Percentiles rank a stretch among this genome's conserved stretches.
phyloP scores from a whole-genome alignment of 2,329 filamentous ascomycete genomes.

The Hypoxylon sp. region DNA sequence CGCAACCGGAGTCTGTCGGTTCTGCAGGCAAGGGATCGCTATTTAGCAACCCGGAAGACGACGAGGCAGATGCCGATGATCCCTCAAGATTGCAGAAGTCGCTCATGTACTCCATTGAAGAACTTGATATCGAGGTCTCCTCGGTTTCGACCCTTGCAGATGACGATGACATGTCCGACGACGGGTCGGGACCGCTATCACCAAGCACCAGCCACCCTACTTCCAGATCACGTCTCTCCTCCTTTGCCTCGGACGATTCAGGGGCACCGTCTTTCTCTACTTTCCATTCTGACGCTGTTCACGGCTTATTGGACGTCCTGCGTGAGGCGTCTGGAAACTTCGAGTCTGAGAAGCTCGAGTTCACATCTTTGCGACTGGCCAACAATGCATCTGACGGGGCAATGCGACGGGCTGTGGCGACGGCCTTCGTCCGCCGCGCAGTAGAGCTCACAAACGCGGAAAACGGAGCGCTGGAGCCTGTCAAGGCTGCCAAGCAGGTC shows the following conservation, averaged over 20 bases:
- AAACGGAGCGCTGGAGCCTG: conserved; percentile 61
- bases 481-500: conserved; percentile 69
- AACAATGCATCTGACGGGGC: conserved; percentile 90
- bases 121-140: conserved; percentile 61
- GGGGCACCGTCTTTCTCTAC: conserved; percentile 62
- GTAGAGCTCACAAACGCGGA: conserved; percentile 66
- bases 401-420: conserved; percentile 85
- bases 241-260: conserved; percentile 77
- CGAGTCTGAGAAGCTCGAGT: conserved; percentile 83
- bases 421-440: conserved; percentile 84
- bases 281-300: conserved; percentile 88
- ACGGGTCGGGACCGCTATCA: conserved; percentile 68
- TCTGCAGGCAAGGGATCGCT: conserved; percentile 58
- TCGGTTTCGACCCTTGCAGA: conserved; percentile 68
- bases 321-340: conserved; percentile 79
- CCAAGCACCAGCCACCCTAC: conserved; percentile 62
- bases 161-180: conserved; percentile 70
- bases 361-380: conserved; percentile 90
- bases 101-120: conserved; percentile 62
- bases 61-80: conserved; percentile 60
- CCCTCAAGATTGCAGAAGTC: conserved; percentile 61
- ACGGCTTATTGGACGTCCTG: conserved; percentile 86
- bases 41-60: conserved; percentile 57
- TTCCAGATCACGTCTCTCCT: conserved; percentile 71
- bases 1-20: conserved; percentile 58